Evolutionary conservation across 768 basidiomycete species (phyloP).

Genomic region (Pleurotus citrinopileatus): DNA sequence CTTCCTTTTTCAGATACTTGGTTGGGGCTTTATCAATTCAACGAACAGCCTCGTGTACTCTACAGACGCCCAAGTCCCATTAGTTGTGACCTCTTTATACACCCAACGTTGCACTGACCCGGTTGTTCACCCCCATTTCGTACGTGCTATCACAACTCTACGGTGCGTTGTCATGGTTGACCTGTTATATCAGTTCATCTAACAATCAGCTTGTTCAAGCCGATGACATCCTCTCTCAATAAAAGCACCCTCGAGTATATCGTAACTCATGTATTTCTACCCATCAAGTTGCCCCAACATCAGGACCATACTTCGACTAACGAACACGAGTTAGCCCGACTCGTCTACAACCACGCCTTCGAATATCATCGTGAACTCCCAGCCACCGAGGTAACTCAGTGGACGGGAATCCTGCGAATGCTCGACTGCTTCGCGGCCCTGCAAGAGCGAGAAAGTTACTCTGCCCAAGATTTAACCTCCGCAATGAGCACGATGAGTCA

Average conservation of each 20-base stretch:
- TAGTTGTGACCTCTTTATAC: no score
- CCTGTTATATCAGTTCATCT: no score
- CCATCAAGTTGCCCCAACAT: slow-evolving; percentile 2
- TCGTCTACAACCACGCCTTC: neutral
- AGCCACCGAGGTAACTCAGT: neutral
- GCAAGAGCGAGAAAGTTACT: neutral
- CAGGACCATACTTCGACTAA: neutral
- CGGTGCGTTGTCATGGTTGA: no score
- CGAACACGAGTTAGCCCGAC: neutral
- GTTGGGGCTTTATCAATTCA: no score
- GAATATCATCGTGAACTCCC: neutral
- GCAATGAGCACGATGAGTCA: neutral
- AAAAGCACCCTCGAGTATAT: neutral
- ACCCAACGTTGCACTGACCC: no score
- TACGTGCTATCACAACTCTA: no score
- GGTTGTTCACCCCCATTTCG: no score
- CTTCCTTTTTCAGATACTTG: no score
- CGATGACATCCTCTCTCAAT: neutral
- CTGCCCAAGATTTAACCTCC: neutral
- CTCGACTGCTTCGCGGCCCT: neutral
- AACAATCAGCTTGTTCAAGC: neutral
- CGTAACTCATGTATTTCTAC: neutral
- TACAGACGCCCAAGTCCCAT: no score
- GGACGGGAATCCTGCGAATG: neutral
- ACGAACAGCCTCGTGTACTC: no score